Evolutionary conservation across 257 asterid species (phyloP).

Genomic region (Przewalskia tangutica): DNA sequence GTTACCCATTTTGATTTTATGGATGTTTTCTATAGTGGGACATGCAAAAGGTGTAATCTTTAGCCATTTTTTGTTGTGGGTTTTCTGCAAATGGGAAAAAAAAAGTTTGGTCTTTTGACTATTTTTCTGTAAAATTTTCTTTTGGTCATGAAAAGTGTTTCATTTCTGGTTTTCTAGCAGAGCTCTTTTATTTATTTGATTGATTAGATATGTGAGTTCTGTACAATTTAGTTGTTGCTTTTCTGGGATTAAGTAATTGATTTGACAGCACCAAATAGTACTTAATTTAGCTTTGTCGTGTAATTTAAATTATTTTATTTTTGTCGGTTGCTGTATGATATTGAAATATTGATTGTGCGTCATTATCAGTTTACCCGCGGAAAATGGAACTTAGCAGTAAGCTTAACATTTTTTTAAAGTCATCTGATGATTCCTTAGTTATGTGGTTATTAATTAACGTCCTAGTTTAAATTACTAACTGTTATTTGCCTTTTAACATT

Average conservation of each 20-base stretch:
- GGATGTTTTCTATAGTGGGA: not conserved
- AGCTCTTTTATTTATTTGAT: not conserved
- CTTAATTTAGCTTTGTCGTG: conserved; percentile 32
- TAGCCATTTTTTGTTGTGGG: not conserved
- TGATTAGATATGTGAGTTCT: not conserved
- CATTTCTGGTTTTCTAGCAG: not conserved
- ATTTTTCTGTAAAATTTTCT: not conserved
- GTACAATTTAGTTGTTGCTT: conserved; percentile 6
- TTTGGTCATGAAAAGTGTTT: not conserved
- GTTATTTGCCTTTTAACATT: not conserved
- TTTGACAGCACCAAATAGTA: conserved; percentile 30
- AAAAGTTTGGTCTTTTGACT: not conserved
- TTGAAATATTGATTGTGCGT: conserved; percentile 16
- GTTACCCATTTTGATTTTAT: not conserved
- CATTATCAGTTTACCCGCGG: conserved; percentile 23
- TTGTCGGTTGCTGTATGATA: conserved; percentile 51
- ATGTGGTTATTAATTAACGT: conserved; percentile 12
- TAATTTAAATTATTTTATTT: conserved; percentile 25
- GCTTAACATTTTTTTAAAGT: not conserved
- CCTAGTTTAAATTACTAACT: not conserved
- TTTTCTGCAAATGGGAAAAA: not conserved
- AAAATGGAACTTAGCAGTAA: conserved; percentile 1
- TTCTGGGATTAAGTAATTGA: conserved; percentile 21
- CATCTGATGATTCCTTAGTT: conserved; percentile 2
- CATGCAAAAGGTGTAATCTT: not conserved